These are phyloP conservation scores for Vitis hybrid DNA, from an alignment of 177 flowering plant genomes.

Conservation along the genomic window DNA sequence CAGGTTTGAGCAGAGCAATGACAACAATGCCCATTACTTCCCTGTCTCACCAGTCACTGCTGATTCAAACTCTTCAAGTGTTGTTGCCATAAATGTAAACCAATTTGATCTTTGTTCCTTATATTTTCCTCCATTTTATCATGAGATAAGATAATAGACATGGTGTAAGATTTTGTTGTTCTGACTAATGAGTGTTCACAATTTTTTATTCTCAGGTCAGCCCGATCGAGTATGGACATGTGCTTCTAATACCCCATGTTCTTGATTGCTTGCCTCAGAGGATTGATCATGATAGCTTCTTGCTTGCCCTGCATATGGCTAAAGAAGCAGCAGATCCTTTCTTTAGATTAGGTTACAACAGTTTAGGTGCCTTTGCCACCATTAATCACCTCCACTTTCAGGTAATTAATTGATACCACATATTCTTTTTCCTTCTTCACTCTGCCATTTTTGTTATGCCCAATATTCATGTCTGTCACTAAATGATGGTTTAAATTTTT, in stretches of 20 bases:
- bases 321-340: slow-evolving; percentile 50
- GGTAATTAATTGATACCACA: slow-evolving; percentile 12
- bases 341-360: slow-evolving; percentile 67
- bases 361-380: slow-evolving; percentile 74
- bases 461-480: not conserved
- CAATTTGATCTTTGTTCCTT: not conserved
- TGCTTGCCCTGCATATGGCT: slow-evolving; percentile 60
- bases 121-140: not conserved
- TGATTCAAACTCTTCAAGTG: slow-evolving; percentile 38
- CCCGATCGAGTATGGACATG: slow-evolving; percentile 75
- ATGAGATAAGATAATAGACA: not conserved
- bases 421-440: not conserved
- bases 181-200: not conserved
- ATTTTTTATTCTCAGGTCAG: slow-evolving; percentile 41
- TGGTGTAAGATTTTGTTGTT: not conserved
- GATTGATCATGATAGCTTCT: slow-evolving; percentile 53
- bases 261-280: slow-evolving; percentile 58
- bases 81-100: slow-evolving; percentile 78
- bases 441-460: not conserved
- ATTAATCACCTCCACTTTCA: slow-evolving; percentile 71
- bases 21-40: slow-evolving; percentile 27
- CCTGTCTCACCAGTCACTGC: slow-evolving; percentile 26
- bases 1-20: slow-evolving; percentile 48
- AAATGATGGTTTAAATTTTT: not conserved
- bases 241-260: slow-evolving; percentile 55